A percentile compares a stretch with the other conserved stretches of the same genome.
Conservation (phyloP, 371 early-diverging fungal genomes). For the Apophysomyces elegans region DNA sequence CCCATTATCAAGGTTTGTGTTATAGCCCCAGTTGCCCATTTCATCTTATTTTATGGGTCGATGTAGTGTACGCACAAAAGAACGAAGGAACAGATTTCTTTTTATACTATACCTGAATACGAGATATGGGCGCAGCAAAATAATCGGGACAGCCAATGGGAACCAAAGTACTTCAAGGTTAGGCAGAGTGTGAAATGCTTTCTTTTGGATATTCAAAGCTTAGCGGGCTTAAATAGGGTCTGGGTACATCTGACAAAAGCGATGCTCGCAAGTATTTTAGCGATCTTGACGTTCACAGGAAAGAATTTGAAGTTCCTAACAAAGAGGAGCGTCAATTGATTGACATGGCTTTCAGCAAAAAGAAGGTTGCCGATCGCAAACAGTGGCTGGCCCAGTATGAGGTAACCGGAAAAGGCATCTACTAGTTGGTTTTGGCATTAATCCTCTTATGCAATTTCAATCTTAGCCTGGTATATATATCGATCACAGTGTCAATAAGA, state of each 20-base stretch:
- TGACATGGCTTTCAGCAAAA: constrained; percentile 99
- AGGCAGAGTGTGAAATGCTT: neutral
- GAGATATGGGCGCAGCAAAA: constrained; percentile 85
- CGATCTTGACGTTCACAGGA: constrained; percentile 82
- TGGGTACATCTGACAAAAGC: constrained; percentile 93
- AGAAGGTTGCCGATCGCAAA: constrained; percentile 96
- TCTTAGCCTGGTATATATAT: constrained; percentile 91
- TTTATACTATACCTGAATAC: constrained; percentile 99
- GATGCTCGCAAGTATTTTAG: constrained; percentile 98
- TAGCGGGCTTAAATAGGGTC: constrained; percentile 63
- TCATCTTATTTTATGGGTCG: neutral
- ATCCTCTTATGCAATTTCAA: neutral
- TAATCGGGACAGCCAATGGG: constrained; percentile 76
- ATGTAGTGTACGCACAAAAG: constrained; percentile 63
- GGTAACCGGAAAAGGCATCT: constrained; percentile 29
- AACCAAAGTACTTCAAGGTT: constrained; percentile 96
- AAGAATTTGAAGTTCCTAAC: constrained; percentile 76
- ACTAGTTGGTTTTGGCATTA: no score
- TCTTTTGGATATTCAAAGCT: neutral
- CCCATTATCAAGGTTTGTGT: constrained; percentile 92
- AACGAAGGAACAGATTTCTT: constrained; percentile 63
- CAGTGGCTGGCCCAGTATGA: constrained; percentile 92
- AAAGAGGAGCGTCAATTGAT: constrained; percentile 82
- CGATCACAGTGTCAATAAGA: constrained; percentile 81
- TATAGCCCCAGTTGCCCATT: neutral